These are phyloP conservation scores for Flaveria sonorensis DNA, from an alignment of 129 eudicot genomes.

Conservation along the genomic window DNA sequence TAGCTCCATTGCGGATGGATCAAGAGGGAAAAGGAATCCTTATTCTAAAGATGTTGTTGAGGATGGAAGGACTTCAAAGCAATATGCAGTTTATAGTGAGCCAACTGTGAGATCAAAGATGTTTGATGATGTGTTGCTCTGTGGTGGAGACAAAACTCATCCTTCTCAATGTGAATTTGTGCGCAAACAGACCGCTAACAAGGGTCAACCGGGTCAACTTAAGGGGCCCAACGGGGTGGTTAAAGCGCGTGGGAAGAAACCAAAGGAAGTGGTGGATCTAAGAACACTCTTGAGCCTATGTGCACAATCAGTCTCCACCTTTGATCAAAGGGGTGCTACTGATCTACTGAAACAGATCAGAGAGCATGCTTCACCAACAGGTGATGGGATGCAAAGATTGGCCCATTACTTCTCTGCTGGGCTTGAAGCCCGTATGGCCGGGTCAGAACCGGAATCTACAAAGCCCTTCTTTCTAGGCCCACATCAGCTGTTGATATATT, in stretches of 20 bases:
- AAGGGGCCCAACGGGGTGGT: conserved; percentile 40
- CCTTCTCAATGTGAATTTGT: conserved; percentile 46
- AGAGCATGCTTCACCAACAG: conserved; percentile 70
- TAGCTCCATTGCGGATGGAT: conserved; percentile 15
- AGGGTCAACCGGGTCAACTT: conserved; percentile 25
- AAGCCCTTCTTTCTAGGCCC: conserved; percentile 43
- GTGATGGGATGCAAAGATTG: conserved; percentile 31
- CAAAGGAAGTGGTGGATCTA: conserved; percentile 62
- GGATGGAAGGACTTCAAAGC: conserved; percentile 55
- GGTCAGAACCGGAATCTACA: conserved; percentile 64
- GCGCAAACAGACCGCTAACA: conserved; percentile 31
- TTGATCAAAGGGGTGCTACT: conserved; percentile 56
- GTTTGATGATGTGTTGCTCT: conserved; percentile 65
- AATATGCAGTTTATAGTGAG: conserved; percentile 53
- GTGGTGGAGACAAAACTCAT: conserved; percentile 42
- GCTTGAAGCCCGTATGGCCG: background rate
- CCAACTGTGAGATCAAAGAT: conserved; percentile 57
- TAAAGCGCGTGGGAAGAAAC: conserved; percentile 57
- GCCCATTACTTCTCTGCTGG: no score
- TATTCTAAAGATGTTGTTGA: conserved; percentile 37
- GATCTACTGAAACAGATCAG: conserved; percentile 62
- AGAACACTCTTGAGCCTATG: conserved; percentile 66
- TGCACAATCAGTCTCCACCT: conserved; percentile 75
- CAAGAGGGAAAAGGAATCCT: conserved; percentile 58
- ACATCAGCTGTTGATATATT: conserved; percentile 66